Conservation (phyloP, 2,329 filamentous ascomycete species). For the Biscogniauxia sp. region DNA sequence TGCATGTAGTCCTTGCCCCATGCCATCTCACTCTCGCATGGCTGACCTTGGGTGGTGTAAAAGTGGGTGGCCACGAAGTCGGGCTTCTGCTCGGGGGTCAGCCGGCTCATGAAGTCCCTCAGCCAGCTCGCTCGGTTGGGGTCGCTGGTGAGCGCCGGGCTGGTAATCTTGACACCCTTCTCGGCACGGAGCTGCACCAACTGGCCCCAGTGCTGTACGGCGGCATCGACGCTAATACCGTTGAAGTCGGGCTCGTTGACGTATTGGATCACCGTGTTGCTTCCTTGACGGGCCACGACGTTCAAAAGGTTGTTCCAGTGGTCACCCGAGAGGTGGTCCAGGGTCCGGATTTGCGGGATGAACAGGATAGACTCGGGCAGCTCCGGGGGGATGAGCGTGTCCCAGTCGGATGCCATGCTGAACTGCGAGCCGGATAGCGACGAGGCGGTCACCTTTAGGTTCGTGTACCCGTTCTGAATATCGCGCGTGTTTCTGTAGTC, state of each 20-base stretch:
- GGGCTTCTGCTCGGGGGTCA: constrained; percentile 32
- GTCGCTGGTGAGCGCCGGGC: constrained; percentile 39
- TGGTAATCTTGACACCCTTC: constrained; percentile 34
- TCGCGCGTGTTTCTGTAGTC: constrained; percentile 14
- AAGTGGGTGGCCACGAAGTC: constrained; percentile 43
- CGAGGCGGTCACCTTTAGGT: constrained; percentile 5
- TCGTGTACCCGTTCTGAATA: constrained; percentile 2
- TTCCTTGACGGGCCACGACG: constrained; percentile 8
- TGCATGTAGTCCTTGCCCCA: constrained; percentile 37
- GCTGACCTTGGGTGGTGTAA: constrained; percentile 29
- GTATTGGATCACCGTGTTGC: constrained; percentile 37
- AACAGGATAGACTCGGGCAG: constrained; percentile 31
- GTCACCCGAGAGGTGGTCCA: constrained; percentile 34
- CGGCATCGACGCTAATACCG: constrained; percentile 30
- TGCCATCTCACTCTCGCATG: constrained; percentile 27
- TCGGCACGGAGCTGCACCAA: constrained; percentile 32
- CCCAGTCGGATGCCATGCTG: constrained; percentile 18
- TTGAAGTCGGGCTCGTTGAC: constrained; percentile 44
- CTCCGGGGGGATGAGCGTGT: constrained; percentile 18
- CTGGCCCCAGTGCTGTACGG: constrained; percentile 36
- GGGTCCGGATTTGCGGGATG: constrained; percentile 43
- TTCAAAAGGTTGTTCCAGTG: constrained; percentile 34
- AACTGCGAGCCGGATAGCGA: constrained; percentile 8
- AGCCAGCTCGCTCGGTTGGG: constrained; percentile 37
- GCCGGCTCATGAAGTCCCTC: constrained; percentile 35